Percentiles rank a stretch among this genome's conserved stretches.
Conservation (phyloP, 495 filamentous ascomycete genomes). For the Chaetomium tenue region DNA sequence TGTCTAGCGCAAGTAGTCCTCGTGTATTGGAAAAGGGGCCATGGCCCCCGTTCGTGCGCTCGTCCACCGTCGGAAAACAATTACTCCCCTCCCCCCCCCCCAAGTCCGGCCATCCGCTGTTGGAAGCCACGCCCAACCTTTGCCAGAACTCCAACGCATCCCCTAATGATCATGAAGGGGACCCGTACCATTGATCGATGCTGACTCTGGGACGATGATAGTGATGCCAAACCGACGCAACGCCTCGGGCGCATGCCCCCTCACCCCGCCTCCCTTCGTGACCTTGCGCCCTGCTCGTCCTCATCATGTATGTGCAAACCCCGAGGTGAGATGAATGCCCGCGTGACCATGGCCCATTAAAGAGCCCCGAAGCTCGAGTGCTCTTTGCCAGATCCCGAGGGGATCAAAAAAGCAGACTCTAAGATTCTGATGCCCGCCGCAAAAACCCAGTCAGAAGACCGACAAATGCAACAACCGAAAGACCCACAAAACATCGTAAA, state of each 20-base stretch:
- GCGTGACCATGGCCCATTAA: constrained; percentile 30
- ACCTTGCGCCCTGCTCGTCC: constrained; percentile 29
- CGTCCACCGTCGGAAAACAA: constrained; percentile 3
- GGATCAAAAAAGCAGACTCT: constrained; percentile 22
- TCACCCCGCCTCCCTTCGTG: constrained; percentile 5
- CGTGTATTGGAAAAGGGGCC: neutral
- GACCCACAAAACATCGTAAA: constrained; percentile 4
- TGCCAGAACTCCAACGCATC: constrained; percentile 19
- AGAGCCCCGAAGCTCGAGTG: constrained; percentile 24
- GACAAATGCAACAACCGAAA: constrained; percentile 21
- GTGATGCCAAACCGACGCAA: constrained; percentile 25
- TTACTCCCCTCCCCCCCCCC: too few species aligned
- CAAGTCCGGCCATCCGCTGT: neutral
- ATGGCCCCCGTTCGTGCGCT: neutral
- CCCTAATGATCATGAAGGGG: constrained; percentile 1
- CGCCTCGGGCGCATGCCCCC: constrained; percentile 21
- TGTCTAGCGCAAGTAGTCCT: neutral
- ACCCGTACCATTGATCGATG: constrained; percentile 22
- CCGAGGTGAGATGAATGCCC: constrained; percentile 25
- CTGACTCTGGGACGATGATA: constrained; percentile 26
- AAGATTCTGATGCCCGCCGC: constrained; percentile 21
- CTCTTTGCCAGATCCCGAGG: constrained; percentile 15
- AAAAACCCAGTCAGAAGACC: constrained; percentile 15
- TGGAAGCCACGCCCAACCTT: constrained; percentile 16
- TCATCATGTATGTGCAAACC: constrained; percentile 31